Evolutionary conservation across 164 flowering plant genomes (phyloP), one percentile per base, ranked within the genome.

Genomic region (Berberis thunbergii): DNA sequence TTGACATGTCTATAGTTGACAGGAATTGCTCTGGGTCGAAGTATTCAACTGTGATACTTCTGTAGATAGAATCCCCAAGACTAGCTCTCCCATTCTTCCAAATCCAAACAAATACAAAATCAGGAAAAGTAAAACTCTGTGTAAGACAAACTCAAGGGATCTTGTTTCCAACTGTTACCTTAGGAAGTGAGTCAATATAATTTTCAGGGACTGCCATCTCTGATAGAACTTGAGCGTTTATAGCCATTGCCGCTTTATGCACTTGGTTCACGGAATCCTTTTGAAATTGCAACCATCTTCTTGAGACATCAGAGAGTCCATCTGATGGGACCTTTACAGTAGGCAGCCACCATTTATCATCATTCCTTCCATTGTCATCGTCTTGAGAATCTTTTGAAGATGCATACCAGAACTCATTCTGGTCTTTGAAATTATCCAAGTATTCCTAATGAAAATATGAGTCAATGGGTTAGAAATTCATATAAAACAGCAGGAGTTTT

Each of bases 331-430:
- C 93, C 67, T 78, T 85, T 2, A 70, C 77, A 2, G 72, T 76
- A 0, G 98, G 98, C 40, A 85, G 70, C 98, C 98, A 92, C 98
- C 98, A 92, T 68, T 86, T 92, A 62, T 83, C 95, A 12, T 79
- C 81, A 50, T 78, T 78, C 64, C 83, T 81, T 26, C 64, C 73
- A 55, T 63, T 55, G 50, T 66, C 61, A 8, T 83, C 86, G 2
- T 79, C 66, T 1, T 84, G 86, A 0, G 74, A 72, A 0, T 67
- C 81, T 26, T 84, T 79, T 64, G 64, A 82, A 1, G 82, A 71
- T 1, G 75, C 87, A 64, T 91, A 91, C 85, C 84, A 82, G 69
- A 87, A 91, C 60, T 91, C 96, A 53, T 79, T 76, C 54, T 78
- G 80, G 57, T 70, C 78, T 68, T 71, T 76, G 67, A 91, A 89